Evolutionary conservation across 148 eudicot genomes (phyloP).

Genomic region (Hydrangea macrophylla): DNA sequence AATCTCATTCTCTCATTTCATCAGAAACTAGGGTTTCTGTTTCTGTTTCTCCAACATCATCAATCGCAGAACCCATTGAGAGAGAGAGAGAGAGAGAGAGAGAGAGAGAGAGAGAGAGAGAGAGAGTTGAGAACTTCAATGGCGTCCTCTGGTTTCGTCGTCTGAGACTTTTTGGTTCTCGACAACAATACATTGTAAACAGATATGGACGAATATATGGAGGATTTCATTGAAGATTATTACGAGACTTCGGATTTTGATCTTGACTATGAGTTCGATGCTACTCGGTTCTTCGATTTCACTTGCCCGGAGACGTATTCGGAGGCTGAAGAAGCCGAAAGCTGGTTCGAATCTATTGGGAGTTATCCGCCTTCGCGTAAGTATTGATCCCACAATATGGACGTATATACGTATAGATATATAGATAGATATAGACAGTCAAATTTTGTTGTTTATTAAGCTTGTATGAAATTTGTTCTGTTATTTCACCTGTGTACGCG

Average conservation of each 20-base stretch:
- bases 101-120: no score
- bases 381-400: slow-evolving; percentile 7
- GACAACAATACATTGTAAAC: background rate
- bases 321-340: slow-evolving; percentile 51
- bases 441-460: background rate
- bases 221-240: slow-evolving; percentile 24
- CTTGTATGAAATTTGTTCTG: background rate
- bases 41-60: no score
- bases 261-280: slow-evolving; percentile 69
- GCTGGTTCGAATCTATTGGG: slow-evolving; percentile 50
- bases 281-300: slow-evolving; percentile 58
- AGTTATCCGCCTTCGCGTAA: slow-evolving; percentile 71
- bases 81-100: no score
- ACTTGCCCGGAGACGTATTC: slow-evolving; percentile 36
- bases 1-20: slow-evolving; percentile 11
- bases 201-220: slow-evolving; percentile 30
- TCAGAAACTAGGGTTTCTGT: slow-evolving; percentile 11
- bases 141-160: slow-evolving; percentile 14
- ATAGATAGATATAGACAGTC: background rate
- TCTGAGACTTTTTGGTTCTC: slow-evolving; percentile 1
- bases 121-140: slow-evolving; percentile 5
- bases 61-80: no score
- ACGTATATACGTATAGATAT: background rate
- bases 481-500: background rate
- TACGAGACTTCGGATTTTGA: slow-evolving; percentile 38